A percentile compares a stretch with the other conserved stretches of the same genome.
phyloP scores from a whole-genome alignment of 1,284 basidiomycete genomes.

The Cryptococcus hybrid region DNA sequence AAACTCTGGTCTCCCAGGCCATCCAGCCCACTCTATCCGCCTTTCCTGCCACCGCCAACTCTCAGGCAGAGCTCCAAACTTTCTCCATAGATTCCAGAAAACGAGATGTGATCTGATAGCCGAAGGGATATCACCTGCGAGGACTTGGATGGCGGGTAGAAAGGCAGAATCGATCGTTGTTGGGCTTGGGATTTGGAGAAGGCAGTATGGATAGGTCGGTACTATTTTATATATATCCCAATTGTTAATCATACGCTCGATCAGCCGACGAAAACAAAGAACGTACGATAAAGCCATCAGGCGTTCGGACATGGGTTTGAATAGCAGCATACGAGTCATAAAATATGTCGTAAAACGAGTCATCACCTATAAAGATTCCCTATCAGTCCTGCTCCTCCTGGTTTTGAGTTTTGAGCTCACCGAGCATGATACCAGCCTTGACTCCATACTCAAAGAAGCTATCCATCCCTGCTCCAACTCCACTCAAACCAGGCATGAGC shows the following conservation, averaged over 20 bases:
- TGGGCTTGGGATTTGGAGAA: slow-evolving; percentile 26
- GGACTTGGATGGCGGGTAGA: slow-evolving; percentile 62
- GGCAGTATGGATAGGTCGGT: slow-evolving; percentile 1
- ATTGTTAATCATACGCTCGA: too few relatives aligned
- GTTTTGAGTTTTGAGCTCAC: slow-evolving; percentile 52
- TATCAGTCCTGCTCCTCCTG: background rate
- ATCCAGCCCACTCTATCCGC: slow-evolving; percentile 72
- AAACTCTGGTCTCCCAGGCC: slow-evolving; percentile 83
- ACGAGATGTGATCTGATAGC: slow-evolving; percentile 81
- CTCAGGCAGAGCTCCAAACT: slow-evolving; percentile 81
- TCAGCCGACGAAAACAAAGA: too few relatives aligned
- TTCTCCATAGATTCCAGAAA: slow-evolving; percentile 87
- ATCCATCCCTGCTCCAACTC: slow-evolving; percentile 88
- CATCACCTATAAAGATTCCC: slow-evolving; percentile 62
- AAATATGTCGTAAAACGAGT: slow-evolving; percentile 88
- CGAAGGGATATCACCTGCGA: slow-evolving; percentile 84
- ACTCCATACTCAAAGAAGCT: slow-evolving; percentile 85
- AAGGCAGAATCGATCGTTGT: slow-evolving; percentile 51
- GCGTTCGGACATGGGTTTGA: slow-evolving; percentile 76
- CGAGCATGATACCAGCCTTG: slow-evolving; percentile 72
- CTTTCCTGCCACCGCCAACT: slow-evolving; percentile 77
- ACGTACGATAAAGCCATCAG: slow-evolving; percentile 80
- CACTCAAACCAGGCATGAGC: slow-evolving; percentile 65
- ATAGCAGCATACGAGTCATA: slow-evolving; percentile 78
- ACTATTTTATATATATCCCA: slow-evolving; percentile 19